Base-by-base conservation (phyloP, 2,329 filamentous ascomycete species). In the Hypoxylon sp. region DNA sequence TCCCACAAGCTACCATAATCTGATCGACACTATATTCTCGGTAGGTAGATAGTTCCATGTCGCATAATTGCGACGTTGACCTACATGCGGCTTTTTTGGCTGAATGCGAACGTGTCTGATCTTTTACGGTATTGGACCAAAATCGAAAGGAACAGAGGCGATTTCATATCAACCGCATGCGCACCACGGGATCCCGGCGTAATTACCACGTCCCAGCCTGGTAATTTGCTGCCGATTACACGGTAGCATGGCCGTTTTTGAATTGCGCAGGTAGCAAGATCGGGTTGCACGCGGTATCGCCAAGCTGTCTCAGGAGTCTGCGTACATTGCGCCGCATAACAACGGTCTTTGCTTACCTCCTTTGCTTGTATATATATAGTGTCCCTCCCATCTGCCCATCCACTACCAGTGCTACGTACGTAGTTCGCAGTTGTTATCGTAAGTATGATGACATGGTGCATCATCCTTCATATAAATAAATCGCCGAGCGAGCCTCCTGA, bases 71-170 rank as follows among this genome's bases (percentile, higher is more conserved):
- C 61, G 22, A 71, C 68, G 27, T 55, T 25, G 55, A 58, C 46
- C 17, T 51, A 20, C 58, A 56, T 57, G 6, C n/a, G 44, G 50
- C 14, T 61, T 68, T 66, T 66, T 63, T 66, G 68, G 61, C 68
- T 71, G 62, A 71, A 71, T 68, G 59, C 37, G 49, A 60, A 20
- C 6, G 10, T 25, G 55, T 50, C 61, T 54, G 65, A 71, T 71
- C 68, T 46, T 60, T 71, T 71, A 63, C 68, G 65, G 30, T 25
- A 59, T 68, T 62, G 42, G 68, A 65, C 33, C 13, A 10, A 48
- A 42, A 49, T 51, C 48, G 27, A 59, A 59, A 56, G 61, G 60
- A 33, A 53, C 44, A 35, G 27, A 22, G 22, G 62, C 54, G 7
- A 50, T 17, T 50, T 40, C 42, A 50, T 31, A 64, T 51, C 61